Base-by-base conservation (phyloP, 495 filamentous ascomycete species). In the Physcia stellaris region DNA sequence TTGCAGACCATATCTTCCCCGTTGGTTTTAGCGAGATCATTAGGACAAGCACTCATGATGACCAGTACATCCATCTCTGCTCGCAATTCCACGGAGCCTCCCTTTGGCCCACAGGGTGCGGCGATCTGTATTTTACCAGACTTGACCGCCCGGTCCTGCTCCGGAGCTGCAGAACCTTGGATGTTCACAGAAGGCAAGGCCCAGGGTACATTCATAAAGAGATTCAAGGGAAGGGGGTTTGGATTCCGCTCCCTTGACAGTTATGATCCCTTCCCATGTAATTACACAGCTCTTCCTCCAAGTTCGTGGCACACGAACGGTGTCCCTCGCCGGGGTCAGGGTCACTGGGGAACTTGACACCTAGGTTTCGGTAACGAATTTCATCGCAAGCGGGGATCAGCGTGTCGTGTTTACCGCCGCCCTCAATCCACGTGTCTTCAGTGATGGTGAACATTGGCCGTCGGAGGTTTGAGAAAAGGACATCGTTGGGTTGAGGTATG, bases 201-300 rank as follows among this genome's bases (percentile, higher is more conserved):
- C n/a, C n/a, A n/a, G 0, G 59, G 49, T 21, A 65, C 61, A 38
- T 67, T 65, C 62, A 67, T 67, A 42, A 63, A 65, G 5, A 67
- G 37, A 42, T 67, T 67, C 4, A 67, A 50, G 1, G 61, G 63
- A 32, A 55, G 53, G 2, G 60, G 62, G 28, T 16, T 23, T 4
- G 28, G n/a, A n/a, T n/a, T n/a, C n/a, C n/a, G 18, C 0, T 27
- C 12, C 6, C 20, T 37, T 4, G 21, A 7, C 4, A 26, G 28
- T 16, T 21, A 18, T 26, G 16, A 37, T 13, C 22, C 20, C 6
- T 12, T 20, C 27, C 32, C 42, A 27, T 46, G 42, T 11, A 65
- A 30, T 15, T 51, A 60, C 28, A 51, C 49, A 39, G n/a, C n/a
- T n/a, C n/a, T n/a, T n/a, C n/a, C n/a, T 58, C 51, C 40, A 62